phyloP scores from a whole-genome alignment of 805 yeast species.

The Candida qinlingensis region DNA sequence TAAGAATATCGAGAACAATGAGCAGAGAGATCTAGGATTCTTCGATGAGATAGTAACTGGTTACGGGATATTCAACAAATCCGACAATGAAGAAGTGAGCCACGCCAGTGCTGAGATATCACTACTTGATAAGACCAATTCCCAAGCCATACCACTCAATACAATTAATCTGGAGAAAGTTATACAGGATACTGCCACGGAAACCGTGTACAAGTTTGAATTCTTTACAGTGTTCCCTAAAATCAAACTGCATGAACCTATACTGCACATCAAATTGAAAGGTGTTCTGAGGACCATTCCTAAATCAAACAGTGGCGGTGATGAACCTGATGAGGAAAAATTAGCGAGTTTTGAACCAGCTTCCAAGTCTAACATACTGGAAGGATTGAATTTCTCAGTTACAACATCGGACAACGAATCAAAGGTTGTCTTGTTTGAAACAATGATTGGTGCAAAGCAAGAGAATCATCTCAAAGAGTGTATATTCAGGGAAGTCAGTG shows the following conservation, averaged over 20 bases:
- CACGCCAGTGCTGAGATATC: not conserved
- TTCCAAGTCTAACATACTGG: constrained; percentile 18
- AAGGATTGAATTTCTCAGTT: constrained; percentile 11
- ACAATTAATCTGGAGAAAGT: not conserved
- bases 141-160: not conserved
- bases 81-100: not conserved
- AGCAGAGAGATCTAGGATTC: not conserved
- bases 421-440: constrained; percentile 14
- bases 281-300: not conserved
- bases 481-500: not conserved
- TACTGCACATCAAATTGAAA: constrained; percentile 8
- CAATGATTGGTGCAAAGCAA: constrained; percentile 14
- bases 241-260: constrained; percentile 17
- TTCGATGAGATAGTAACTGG: constrained; percentile 16
- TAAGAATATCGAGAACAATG: not conserved
- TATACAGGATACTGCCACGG: not conserved
- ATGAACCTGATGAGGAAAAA: not conserved
- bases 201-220: constrained; percentile 11
- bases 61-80: constrained; percentile 5
- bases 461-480: not conserved
- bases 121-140: not conserved
- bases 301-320: not conserved
- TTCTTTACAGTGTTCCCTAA: constrained; percentile 20
- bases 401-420: not conserved
- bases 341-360: constrained; percentile 14